Evolutionary conservation across 345 rosid species (phyloP).

Genomic region (Eucalyptus grandis): DNA sequence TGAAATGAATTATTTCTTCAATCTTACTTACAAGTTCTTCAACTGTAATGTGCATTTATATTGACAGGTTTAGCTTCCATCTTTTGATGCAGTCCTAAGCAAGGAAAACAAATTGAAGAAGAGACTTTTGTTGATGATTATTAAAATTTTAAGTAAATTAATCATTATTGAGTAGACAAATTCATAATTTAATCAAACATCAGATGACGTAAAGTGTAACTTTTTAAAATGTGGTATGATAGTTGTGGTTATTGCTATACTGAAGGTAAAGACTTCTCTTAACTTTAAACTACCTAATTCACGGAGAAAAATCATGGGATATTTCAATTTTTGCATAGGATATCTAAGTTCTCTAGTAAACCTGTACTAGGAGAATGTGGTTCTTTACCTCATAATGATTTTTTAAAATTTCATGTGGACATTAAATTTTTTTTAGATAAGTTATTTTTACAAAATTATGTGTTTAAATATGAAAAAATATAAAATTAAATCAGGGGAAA

Average conservation of each 20-base stretch:
- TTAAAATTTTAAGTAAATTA: background rate
- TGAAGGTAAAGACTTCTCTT: background rate
- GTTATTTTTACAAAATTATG: background rate
- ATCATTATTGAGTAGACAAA: fast-evolving
- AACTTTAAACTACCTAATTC: background rate
- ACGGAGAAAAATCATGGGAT: background rate
- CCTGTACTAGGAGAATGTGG: background rate
- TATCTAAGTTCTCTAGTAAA: background rate
- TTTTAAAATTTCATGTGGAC: background rate
- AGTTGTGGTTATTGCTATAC: background rate
- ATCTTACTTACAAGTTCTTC: too few species aligned
- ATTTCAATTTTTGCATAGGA: background rate
- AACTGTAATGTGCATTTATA: fast-evolving
- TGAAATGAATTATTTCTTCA: too few species aligned
- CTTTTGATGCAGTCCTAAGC: background rate
- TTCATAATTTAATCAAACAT: background rate
- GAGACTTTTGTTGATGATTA: background rate
- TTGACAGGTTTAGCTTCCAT: background rate
- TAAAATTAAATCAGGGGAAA: too few species aligned
- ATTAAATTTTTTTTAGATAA: background rate
- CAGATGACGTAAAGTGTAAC: fast-evolving
- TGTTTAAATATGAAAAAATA: background rate
- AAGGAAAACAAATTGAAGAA: background rate
- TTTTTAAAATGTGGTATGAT: background rate
- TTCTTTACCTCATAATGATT: background rate